Evolutionary conservation across 768 basidiomycete species (phyloP).

Genomic region (Tylopilus vinaceipallidus): DNA sequence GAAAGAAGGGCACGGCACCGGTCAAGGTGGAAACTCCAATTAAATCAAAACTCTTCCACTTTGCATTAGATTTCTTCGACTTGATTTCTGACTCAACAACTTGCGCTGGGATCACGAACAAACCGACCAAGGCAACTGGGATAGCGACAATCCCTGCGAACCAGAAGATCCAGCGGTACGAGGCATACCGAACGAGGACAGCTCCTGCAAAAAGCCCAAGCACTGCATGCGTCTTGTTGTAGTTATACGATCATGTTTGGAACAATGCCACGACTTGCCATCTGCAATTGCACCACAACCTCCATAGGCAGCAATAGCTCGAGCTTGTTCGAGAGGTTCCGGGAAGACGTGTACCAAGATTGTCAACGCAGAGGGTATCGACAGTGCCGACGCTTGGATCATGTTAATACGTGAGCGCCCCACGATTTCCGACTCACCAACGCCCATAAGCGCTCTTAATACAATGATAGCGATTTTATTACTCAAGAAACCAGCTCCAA

Average conservation of each 20-base stretch:
- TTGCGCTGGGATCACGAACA: slow-evolving; percentile 36
- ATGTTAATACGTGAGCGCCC: not conserved
- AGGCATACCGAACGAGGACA: slow-evolving; percentile 37
- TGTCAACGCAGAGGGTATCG: slow-evolving; percentile 49
- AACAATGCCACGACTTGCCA: slow-evolving; percentile 21
- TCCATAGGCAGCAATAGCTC: slow-evolving; percentile 47
- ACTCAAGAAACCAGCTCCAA: slow-evolving; percentile 46
- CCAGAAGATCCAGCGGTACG: slow-evolving; percentile 54
- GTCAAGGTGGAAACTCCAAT: slow-evolving; percentile 39
- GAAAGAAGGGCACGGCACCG: slow-evolving; percentile 22
- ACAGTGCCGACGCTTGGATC: slow-evolving; percentile 43
- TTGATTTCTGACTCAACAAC: not conserved
- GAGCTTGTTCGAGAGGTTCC: slow-evolving; percentile 43
- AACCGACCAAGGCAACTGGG: slow-evolving; percentile 30
- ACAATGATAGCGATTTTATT: slow-evolving; percentile 48
- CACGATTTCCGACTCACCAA: slow-evolving; percentile 30
- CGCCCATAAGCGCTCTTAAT: slow-evolving; percentile 50
- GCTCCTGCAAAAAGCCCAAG: slow-evolving; percentile 45
- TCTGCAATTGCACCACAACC: slow-evolving; percentile 47
- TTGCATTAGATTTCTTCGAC: slow-evolving; percentile 1
- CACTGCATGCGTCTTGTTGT: slow-evolving; percentile 23
- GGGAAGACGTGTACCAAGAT: slow-evolving; percentile 52
- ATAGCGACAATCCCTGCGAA: slow-evolving; percentile 40
- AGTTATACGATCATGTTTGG: not conserved
- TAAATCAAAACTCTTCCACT: slow-evolving; percentile 36